These are phyloP conservation scores for Celoporthe dispersa DNA, from an alignment of 2,329 filamentous ascomycete genomes.

Conservation along the genomic window DNA sequence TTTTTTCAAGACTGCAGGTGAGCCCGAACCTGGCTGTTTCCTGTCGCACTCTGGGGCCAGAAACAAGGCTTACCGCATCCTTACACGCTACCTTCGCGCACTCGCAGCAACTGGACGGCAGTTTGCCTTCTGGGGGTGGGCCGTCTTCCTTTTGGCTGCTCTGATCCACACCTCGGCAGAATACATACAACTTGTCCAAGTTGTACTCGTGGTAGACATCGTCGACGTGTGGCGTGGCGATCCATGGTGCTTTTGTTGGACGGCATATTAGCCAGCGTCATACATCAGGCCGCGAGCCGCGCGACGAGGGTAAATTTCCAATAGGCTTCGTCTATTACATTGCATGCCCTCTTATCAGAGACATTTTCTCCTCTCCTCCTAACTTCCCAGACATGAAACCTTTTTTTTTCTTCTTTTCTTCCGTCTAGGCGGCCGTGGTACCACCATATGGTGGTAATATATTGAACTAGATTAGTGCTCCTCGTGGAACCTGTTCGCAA, in stretches of 20 bases:
- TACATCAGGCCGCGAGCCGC: not conserved
- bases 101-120: not conserved
- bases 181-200: not conserved
- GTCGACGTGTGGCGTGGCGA: not conserved
- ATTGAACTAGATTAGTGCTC: not conserved
- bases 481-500: not conserved
- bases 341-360: not conserved
- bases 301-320: not conserved
- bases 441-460: not conserved
- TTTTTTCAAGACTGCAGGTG: not conserved
- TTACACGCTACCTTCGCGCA: not conserved
- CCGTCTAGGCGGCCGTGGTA: not conserved
- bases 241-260: not conserved
- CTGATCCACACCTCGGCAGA: not conserved
- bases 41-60: not conserved
- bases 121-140: not conserved
- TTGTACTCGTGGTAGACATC: not conserved
- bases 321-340: not conserved
- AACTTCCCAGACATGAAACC: not conserved
- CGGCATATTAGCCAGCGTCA: conserved; percentile 4
- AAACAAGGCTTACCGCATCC: conserved; percentile 2
- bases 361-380: not conserved
- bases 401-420: too few species aligned
- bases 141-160: not conserved
- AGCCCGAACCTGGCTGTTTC: not conserved